Evolutionary conservation across 352 stramenopile species (phyloP).

Genomic region (Phytophthora multivora): DNA sequence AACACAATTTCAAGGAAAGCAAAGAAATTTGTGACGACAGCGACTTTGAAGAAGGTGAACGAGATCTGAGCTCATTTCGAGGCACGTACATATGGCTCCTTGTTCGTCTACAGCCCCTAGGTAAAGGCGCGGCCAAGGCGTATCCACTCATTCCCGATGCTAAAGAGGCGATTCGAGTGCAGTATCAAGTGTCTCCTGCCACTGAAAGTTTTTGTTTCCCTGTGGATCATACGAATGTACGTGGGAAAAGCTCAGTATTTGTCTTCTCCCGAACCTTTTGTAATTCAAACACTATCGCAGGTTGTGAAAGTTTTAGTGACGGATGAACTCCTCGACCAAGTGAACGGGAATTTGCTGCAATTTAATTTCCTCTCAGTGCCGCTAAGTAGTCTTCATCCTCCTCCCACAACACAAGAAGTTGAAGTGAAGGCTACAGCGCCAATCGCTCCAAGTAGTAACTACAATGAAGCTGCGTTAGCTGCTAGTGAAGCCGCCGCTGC

Average conservation of each 20-base stretch:
- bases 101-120: slow-evolving; percentile 45
- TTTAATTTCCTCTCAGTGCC: slow-evolving; percentile 49
- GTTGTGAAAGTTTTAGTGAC: slow-evolving; percentile 61
- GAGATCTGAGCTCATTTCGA: slow-evolving; percentile 20
- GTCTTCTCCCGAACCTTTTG: not conserved
- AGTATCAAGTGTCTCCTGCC: slow-evolving; percentile 57
- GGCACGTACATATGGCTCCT: slow-evolving; percentile 57
- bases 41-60: slow-evolving; percentile 3
- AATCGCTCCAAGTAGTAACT: slow-evolving; percentile 1
- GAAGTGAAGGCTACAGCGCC: slow-evolving; percentile 2
- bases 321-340: slow-evolving; percentile 49
- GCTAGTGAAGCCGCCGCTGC: slow-evolving; percentile 30
- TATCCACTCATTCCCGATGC: not conserved
- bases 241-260: slow-evolving; percentile 1
- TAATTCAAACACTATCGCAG: slow-evolving; percentile 12
- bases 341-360: slow-evolving; percentile 43
- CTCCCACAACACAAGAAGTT: not conserved
- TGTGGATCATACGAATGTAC: slow-evolving; percentile 60
- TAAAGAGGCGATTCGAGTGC: slow-evolving; percentile 34
- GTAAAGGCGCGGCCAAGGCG: not conserved
- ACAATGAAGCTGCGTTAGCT: slow-evolving; percentile 26
- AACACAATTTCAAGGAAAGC: slow-evolving; percentile 12
- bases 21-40: slow-evolving; percentile 7
- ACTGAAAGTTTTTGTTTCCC: slow-evolving; percentile 61
- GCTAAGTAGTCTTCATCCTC: not conserved